Evolutionary conservation across 805 yeast genomes (phyloP).

Genomic region (Lachancea kluyveri): DNA sequence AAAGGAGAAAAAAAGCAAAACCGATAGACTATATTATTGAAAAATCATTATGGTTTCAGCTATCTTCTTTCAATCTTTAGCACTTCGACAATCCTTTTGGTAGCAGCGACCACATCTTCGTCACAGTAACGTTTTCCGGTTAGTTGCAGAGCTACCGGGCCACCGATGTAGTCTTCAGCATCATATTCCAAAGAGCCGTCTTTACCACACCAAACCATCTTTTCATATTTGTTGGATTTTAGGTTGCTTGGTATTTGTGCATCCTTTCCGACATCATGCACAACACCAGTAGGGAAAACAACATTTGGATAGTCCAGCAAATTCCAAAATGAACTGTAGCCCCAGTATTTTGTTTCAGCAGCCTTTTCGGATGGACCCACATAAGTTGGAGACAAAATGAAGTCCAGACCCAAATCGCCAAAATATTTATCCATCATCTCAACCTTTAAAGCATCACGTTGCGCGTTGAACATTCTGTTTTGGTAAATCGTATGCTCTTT

Average conservation of each 20-base stretch:
- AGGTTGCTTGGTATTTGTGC: slow-evolving; percentile 8
- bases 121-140: slow-evolving; percentile 46
- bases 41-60: neutral
- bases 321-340: slow-evolving; percentile 72
- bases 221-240: slow-evolving; percentile 18
- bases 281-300: slow-evolving; percentile 54
- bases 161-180: slow-evolving; percentile 35
- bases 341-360: slow-evolving; percentile 64
- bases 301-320: slow-evolving; percentile 65
- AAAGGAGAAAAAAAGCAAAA: neutral
- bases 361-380: slow-evolving; percentile 68
- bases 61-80: slow-evolving; percentile 21
- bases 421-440: slow-evolving; percentile 27
- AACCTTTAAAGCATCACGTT: slow-evolving; percentile 54
- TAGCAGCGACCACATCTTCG: slow-evolving; percentile 42
- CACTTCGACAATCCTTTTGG: slow-evolving; percentile 34
- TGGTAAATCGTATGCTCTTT: slow-evolving; percentile 43
- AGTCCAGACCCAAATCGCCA: slow-evolving; percentile 38
- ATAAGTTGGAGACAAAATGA: slow-evolving; percentile 61
- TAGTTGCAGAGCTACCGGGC: slow-evolving; percentile 46
- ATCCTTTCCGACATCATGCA: slow-evolving; percentile 51
- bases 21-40: neutral
- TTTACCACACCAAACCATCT: slow-evolving; percentile 17
- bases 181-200: slow-evolving; percentile 20
- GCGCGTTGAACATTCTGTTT: slow-evolving; percentile 46